These are phyloP conservation scores for Carex myosuroides DNA, from an alignment of 176 grass and related monocot species.

Conservation along the genomic window DNA sequence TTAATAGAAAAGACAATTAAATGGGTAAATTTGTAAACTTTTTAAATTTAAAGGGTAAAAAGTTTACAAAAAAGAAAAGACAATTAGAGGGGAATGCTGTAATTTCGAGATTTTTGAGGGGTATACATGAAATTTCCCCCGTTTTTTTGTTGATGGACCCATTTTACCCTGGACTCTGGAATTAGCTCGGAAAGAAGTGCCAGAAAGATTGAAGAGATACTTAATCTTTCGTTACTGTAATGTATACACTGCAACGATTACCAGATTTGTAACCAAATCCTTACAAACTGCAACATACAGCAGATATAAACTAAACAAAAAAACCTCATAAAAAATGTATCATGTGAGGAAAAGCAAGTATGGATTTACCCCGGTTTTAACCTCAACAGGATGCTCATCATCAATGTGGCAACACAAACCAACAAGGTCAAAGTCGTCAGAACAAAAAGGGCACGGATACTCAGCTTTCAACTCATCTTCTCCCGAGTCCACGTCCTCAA, in stretches of 20 bases:
- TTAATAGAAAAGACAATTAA: too few relatives aligned
- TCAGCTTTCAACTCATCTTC: conserved; percentile 43
- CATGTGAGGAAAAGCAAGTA: background rate
- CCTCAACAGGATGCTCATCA: conserved; percentile 51
- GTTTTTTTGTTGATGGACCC: background rate
- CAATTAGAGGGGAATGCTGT: too few relatives aligned
- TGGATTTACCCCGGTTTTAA: conserved; percentile 48
- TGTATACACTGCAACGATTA: background rate
- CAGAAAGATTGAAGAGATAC: background rate
- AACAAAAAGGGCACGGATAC: conserved; percentile 82
- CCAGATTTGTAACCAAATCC: background rate
- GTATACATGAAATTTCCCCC: too few relatives aligned
- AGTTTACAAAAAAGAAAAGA: too few relatives aligned
- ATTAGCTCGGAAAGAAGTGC: background rate
- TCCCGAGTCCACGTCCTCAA: conserved; percentile 53
- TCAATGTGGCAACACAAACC: conserved; percentile 71
- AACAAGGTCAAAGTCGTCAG: conserved; percentile 62
- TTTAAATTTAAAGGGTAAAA: too few relatives aligned
- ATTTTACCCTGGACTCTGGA: background rate
- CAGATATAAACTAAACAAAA: background rate
- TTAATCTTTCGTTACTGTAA: background rate
- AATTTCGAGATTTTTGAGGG: too few relatives aligned
- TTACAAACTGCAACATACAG: background rate
- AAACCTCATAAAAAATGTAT: background rate
- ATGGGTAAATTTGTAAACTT: too few relatives aligned